Evolutionary conservation across 2,329 filamentous ascomycete genomes (phyloP).

Genomic region (Colletotrichum gigasporum): DNA sequence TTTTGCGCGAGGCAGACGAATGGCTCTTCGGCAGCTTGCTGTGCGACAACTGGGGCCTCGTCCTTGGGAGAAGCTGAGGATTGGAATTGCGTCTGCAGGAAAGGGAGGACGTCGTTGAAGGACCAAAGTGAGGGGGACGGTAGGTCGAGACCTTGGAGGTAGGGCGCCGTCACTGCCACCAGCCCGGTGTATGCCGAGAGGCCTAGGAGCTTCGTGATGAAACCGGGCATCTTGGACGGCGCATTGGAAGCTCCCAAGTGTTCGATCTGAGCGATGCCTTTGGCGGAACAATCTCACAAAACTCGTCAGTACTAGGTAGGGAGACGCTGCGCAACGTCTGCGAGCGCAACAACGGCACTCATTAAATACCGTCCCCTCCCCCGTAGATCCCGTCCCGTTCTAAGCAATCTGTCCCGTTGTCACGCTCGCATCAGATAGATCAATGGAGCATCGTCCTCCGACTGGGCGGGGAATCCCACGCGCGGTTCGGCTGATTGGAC

Average conservation of each 20-base stretch:
- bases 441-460: constrained; percentile 31
- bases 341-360: background rate
- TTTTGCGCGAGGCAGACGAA: constrained; percentile 40
- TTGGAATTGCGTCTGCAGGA: background rate
- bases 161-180: constrained; percentile 15
- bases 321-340: too few relatives aligned
- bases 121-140: background rate
- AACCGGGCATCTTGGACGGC: background rate
- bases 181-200: constrained; percentile 24
- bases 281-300: background rate
- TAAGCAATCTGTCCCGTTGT: background rate
- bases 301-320: too few relatives aligned
- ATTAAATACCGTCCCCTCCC: background rate
- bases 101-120: background rate
- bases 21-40: background rate
- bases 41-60: too few relatives aligned
- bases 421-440: constrained; percentile 17
- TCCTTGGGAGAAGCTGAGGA: background rate
- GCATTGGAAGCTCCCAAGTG: background rate
- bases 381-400: too few relatives aligned
- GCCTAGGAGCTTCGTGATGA: constrained; percentile 16
- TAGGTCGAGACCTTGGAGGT: constrained; percentile 10
- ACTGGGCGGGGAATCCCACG: constrained; percentile 17
- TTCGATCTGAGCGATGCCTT: too few relatives aligned
- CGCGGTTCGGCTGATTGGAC: constrained; percentile 1